Evolutionary conservation across 441 rosid species (phyloP).

Genomic region (Macaranga tanarius): DNA sequence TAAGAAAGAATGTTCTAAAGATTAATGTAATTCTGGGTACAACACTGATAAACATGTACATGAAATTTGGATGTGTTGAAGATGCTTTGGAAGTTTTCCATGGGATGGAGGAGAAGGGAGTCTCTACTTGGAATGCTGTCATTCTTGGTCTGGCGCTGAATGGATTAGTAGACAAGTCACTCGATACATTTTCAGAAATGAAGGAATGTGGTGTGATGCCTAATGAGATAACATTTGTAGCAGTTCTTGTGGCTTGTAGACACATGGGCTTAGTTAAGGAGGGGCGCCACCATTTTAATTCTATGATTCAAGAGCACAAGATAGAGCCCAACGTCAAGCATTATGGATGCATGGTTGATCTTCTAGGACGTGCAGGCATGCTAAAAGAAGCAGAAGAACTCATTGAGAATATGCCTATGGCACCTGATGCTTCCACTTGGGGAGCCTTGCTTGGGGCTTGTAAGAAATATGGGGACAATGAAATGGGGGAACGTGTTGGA

Average conservation of each 20-base stretch:
- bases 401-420: slow-evolving; percentile 49
- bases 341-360: slow-evolving; percentile 78
- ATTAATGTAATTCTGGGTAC: slow-evolving; percentile 53
- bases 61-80: slow-evolving; percentile 56
- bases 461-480: slow-evolving; percentile 44
- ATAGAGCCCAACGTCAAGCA: slow-evolving; percentile 63
- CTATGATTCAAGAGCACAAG: slow-evolving; percentile 44
- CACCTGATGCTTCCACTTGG: slow-evolving; percentile 66
- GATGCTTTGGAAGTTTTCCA: slow-evolving; percentile 50
- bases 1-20: slow-evolving; percentile 37
- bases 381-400: slow-evolving; percentile 68
- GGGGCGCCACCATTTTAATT: slow-evolving; percentile 42
- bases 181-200: slow-evolving; percentile 47
- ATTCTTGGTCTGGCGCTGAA: slow-evolving; percentile 61
- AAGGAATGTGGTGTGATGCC: slow-evolving; percentile 43
- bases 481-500: slow-evolving; percentile 57
- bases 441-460: slow-evolving; percentile 71
- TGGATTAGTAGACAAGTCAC: slow-evolving; percentile 46
- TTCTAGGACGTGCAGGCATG: slow-evolving; percentile 60
- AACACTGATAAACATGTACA: slow-evolving; percentile 56
- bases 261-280: slow-evolving; percentile 64
- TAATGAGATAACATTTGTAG: slow-evolving; percentile 56
- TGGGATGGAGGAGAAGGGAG: slow-evolving; percentile 44
- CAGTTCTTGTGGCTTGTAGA: slow-evolving; percentile 59
- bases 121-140: slow-evolving; percentile 61